Evolutionary conservation across 2,329 filamentous ascomycete species (phyloP), one percentile per base, ranked within the genome.

Genomic region (Macrophomina pseudophaseolina): DNA sequence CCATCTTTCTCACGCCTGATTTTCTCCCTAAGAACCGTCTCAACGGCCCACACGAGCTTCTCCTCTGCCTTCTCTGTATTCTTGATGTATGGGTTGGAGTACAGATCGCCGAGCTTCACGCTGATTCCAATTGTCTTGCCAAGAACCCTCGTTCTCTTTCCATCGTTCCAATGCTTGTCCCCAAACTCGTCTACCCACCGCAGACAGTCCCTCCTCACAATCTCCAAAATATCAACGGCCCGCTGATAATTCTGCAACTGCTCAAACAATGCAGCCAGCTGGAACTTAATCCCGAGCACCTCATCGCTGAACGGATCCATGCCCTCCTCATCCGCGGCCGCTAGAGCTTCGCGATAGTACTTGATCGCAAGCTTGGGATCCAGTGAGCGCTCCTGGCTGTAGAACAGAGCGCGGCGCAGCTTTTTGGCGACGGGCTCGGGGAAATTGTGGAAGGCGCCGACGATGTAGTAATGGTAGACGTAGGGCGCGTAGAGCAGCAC

Each of bases 241-340:
- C 89, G 87, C 28, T 87, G 83, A 73, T 89, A 89, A 72, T 90
- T 87, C 38, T 89, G 85, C 16, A 92, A 87, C 74, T 90, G 90
- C 78, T 97, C 92, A 69, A 97, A 84, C 84, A 97, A 88, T 9
- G 86, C 85, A 1, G 92, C 89, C 8, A 97, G 84, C 75, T 94
- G 89, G 60, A 98, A 89, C 74, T 93, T 92, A 63, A 98, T 89
- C 8, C 95, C 95, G 71, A 97, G 85, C 40, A 97, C 90, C 76
- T 97, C 94, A 72, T 97, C 91, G 4, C 91, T 94, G 76, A 94
- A 96, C 0, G 92, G 92, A 74, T 98, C 93, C 81, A 99, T 87
- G 0, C 89, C 88, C 60, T 91, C 75, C 73, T 92, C 88, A 59
- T 88, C 82, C 66, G 93, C 93, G 62, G 90, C 85, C 69, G 89